phyloP scores from a whole-genome alignment of 495 filamentous ascomycete genomes.

The Stereocaulon alpinum region DNA sequence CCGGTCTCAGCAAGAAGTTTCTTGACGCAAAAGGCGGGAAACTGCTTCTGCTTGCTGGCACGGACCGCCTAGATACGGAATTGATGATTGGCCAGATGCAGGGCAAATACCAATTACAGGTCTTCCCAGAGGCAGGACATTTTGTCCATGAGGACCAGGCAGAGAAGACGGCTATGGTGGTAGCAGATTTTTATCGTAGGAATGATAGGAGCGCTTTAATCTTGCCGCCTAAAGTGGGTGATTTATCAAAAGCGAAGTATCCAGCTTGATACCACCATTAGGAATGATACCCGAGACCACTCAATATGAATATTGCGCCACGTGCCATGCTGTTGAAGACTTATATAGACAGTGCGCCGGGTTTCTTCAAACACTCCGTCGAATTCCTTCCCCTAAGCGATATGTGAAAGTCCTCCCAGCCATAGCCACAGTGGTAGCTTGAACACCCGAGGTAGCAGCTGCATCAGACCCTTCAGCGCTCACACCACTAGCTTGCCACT shows the following conservation, averaged over 20 bases:
- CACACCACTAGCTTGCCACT: conserved; percentile 34
- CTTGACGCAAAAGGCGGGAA: conserved; percentile 77
- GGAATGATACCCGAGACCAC: conserved; percentile 21
- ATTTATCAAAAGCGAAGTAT: conserved; percentile 33
- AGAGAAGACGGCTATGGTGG: conserved; percentile 67
- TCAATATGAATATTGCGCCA: neutral
- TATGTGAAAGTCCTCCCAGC: conserved; percentile 12
- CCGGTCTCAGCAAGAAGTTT: conserved; percentile 80
- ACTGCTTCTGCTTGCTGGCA: conserved; percentile 81
- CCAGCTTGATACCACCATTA: conserved; percentile 22
- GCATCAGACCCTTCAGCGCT: neutral
- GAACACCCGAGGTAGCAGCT: conserved; percentile 1
- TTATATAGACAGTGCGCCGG: neutral
- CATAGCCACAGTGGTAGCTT: conserved; percentile 2
- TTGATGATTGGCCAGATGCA: conserved; percentile 98
- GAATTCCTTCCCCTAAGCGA: conserved; percentile 12
- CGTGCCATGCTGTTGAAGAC: neutral
- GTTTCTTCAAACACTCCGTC: neutral
- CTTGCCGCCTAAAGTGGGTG: conserved; percentile 78
- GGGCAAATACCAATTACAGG: conserved; percentile 93
- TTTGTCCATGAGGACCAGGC: conserved; percentile 84
- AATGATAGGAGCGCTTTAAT: conserved; percentile 81
- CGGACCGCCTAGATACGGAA: conserved; percentile 88
- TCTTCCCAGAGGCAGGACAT: conserved; percentile 90
- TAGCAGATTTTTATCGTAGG: conserved; percentile 83